A percentile compares a stretch with the other conserved stretches of the same genome.
These are phyloP conservation scores for Zymoseptoria ardabiliae DNA, from an alignment of 2,329 filamentous ascomycete species.

Conservation along the genomic window DNA sequence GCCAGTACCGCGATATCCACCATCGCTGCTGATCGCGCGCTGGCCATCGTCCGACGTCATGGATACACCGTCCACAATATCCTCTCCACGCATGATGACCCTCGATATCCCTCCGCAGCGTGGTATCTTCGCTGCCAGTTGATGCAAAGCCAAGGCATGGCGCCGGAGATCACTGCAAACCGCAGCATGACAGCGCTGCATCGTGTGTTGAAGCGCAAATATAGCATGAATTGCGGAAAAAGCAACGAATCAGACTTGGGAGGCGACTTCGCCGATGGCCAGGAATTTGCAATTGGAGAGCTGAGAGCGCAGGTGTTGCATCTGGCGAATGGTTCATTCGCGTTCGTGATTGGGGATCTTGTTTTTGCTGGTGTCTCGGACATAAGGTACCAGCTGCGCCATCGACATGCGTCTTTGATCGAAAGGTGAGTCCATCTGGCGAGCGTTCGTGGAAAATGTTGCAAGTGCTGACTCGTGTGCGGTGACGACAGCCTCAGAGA, in stretches of 20 bases:
- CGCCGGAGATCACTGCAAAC: slow-evolving; percentile 13
- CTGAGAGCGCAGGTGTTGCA: slow-evolving; percentile 13
- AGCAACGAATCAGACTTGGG: background rate
- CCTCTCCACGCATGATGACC: slow-evolving; percentile 17
- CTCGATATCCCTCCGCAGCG: slow-evolving; percentile 13
- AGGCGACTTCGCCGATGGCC: slow-evolving; percentile 10
- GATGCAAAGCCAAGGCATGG: slow-evolving; percentile 9
- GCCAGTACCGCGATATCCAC: slow-evolving; percentile 14
- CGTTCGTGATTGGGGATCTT: slow-evolving; percentile 17
- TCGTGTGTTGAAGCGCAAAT: slow-evolving; percentile 16
- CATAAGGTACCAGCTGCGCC: slow-evolving; percentile 10
- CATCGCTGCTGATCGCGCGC: slow-evolving; percentile 16
- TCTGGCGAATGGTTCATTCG: slow-evolving; percentile 11
- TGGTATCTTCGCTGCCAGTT: slow-evolving; percentile 20
- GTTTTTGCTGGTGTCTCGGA: slow-evolving; percentile 14
- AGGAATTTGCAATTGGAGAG: slow-evolving; percentile 14
- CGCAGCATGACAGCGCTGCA: slow-evolving; percentile 15
- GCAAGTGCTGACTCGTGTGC: background rate
- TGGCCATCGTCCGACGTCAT: slow-evolving; percentile 13
- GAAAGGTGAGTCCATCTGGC: background rate
- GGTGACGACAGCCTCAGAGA: slow-evolving; percentile 4
- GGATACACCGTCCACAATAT: slow-evolving; percentile 16
- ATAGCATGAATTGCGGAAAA: slow-evolving; percentile 14
- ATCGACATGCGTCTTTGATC: slow-evolving; percentile 2
- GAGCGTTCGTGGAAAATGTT: background rate